These are phyloP conservation scores for Mycena leptocephala DNA, from an alignment of 768 basidiomycete species.

Conservation along the genomic window DNA sequence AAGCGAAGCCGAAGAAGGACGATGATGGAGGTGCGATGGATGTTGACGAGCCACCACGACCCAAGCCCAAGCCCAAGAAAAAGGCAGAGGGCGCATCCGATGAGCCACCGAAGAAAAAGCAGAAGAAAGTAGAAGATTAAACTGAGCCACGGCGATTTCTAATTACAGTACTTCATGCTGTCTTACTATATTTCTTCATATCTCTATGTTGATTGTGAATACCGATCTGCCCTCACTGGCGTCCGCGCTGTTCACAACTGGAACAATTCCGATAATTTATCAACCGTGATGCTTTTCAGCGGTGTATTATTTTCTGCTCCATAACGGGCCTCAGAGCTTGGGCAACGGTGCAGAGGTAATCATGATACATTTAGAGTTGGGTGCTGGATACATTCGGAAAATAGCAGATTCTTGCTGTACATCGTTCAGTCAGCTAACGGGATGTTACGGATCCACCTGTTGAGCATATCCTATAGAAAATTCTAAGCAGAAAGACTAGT, in stretches of 20 bases:
- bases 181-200: neutral
- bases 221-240: no score
- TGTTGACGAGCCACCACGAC: conserved; percentile 56
- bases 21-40: conserved; percentile 55
- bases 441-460: conserved; percentile 11
- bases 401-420: neutral
- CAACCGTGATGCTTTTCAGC: no score
- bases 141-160: neutral
- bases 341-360: no score
- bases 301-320: no score
- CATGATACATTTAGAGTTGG: no score
- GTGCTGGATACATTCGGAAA: neutral
- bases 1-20: conserved; percentile 64
- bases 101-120: conserved; percentile 85
- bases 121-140: conserved; percentile 60
- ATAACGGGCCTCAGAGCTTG: no score
- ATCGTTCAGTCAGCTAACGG: conserved; percentile 5
- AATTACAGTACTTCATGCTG: neutral
- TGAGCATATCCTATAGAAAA: neutral
- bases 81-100: conserved; percentile 53
- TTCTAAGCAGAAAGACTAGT: neutral
- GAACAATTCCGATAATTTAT: no score
- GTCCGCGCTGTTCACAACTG: no score
- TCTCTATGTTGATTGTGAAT: neutral
- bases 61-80: conserved; percentile 62